Conservation (phyloP, 345 rosid genomes). For the Boechera retrofracta region DNA sequence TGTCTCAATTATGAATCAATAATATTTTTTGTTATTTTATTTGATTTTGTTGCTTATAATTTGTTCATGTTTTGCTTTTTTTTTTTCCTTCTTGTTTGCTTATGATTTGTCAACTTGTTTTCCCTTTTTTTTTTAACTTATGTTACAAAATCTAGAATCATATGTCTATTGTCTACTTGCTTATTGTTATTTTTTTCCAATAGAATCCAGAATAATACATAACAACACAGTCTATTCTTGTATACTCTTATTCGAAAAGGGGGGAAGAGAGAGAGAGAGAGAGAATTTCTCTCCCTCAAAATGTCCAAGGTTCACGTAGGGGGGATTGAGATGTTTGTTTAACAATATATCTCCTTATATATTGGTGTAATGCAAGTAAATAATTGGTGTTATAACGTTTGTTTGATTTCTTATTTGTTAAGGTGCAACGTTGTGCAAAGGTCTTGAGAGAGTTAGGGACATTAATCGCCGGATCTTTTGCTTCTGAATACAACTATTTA, state of each 20-base stretch:
- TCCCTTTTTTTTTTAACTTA: too few species aligned
- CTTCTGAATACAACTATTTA: too few species aligned
- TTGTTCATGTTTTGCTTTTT: too few species aligned
- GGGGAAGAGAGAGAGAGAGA: not conserved
- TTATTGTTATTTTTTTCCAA: too few species aligned
- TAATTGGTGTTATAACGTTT: not conserved
- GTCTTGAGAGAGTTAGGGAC: conserved; percentile 60
- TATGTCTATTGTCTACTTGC: too few species aligned
- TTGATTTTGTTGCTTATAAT: too few species aligned
- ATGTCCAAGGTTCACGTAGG: conserved; percentile 45
- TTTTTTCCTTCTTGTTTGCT: too few species aligned
- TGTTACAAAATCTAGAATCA: too few species aligned
- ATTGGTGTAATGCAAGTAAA: not conserved
- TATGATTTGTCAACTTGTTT: too few species aligned
- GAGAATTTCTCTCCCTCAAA: conserved; percentile 22
- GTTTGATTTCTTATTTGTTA: not conserved
- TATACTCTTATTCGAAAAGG: not conserved
- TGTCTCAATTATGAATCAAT: too few species aligned
- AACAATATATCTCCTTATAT: not conserved
- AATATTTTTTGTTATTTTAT: too few species aligned
- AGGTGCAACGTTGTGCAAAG: conserved; percentile 90
- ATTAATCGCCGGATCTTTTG: too few species aligned
- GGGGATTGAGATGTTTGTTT: conserved; percentile 11
- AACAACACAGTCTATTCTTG: conserved; percentile 31
- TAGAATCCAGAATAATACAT: not conserved